phyloP scores from a whole-genome alignment of 2,329 filamentous ascomycete genomes.

The Ceratocystis diversiconidia region DNA sequence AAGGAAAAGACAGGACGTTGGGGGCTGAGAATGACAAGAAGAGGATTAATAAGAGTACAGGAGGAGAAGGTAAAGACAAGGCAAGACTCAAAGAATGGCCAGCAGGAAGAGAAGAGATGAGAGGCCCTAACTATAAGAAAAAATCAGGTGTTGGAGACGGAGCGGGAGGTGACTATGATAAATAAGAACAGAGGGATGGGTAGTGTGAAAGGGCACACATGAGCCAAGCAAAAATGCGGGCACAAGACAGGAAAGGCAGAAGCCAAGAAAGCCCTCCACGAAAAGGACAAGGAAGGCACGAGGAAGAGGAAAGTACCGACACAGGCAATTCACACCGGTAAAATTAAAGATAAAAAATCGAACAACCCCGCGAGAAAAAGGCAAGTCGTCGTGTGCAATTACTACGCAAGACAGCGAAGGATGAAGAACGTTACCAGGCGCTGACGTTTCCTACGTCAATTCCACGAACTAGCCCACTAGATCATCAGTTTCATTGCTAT shows the following conservation, averaged over 20 bases:
- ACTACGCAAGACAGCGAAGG: not conserved
- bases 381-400: slow-evolving; percentile 8
- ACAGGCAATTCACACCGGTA: no score
- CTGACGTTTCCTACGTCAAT: not conserved
- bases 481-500: not conserved
- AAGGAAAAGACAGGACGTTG: not conserved
- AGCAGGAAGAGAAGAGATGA: no score
- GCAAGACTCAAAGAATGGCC: no score
- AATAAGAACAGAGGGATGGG: not conserved
- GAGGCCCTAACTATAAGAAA: no score
- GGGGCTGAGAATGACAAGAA: not conserved
- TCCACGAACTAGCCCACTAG: not conserved
- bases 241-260: not conserved
- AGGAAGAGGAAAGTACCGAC: no score
- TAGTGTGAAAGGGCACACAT: not conserved
- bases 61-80: not conserved
- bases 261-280: not conserved
- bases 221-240: not conserved
- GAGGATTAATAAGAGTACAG: not conserved
- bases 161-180: not conserved
- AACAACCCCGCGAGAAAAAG: not conserved
- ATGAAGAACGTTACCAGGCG: not conserved
- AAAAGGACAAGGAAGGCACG: not conserved
- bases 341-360: no score
- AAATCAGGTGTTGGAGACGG: not conserved